Evolutionary conservation across 2,329 filamentous ascomycete genomes (phyloP).

Genomic region (Tolypocladium inflatum): DNA sequence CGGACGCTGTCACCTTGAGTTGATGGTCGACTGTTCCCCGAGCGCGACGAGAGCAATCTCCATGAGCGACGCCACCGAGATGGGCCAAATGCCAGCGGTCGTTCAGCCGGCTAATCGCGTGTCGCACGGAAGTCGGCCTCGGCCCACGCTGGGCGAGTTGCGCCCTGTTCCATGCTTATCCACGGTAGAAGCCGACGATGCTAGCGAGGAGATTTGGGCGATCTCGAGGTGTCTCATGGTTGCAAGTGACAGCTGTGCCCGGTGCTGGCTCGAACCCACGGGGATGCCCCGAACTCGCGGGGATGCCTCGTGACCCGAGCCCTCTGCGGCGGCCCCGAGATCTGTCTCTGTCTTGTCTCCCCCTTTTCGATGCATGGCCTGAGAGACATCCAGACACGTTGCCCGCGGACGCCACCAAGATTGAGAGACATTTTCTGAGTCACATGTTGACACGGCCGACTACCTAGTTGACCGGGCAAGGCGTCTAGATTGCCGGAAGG

Average conservation of each 20-base stretch:
- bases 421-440: neutral
- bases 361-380: neutral
- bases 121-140: neutral
- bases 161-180: neutral
- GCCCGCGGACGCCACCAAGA: no score
- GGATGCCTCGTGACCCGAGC: neutral
- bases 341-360: neutral
- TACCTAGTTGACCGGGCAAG: neutral
- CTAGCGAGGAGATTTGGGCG: neutral
- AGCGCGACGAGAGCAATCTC: neutral
- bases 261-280: neutral
- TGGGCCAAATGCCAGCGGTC: neutral
- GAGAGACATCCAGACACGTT: neutral
- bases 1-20: neutral
- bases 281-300: neutral
- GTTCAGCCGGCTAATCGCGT: neutral
- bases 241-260: neutral
- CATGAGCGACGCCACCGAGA: neutral
- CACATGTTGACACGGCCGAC: neutral
- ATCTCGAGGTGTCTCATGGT: neutral
- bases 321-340: neutral
- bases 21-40: neutral
- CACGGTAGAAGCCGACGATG: neutral
- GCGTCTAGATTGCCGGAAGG: neutral
- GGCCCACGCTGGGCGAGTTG: neutral